Evolutionary conservation across 2,329 filamentous ascomycete genomes (phyloP).

Genomic region (Penicillium brasilianum): DNA sequence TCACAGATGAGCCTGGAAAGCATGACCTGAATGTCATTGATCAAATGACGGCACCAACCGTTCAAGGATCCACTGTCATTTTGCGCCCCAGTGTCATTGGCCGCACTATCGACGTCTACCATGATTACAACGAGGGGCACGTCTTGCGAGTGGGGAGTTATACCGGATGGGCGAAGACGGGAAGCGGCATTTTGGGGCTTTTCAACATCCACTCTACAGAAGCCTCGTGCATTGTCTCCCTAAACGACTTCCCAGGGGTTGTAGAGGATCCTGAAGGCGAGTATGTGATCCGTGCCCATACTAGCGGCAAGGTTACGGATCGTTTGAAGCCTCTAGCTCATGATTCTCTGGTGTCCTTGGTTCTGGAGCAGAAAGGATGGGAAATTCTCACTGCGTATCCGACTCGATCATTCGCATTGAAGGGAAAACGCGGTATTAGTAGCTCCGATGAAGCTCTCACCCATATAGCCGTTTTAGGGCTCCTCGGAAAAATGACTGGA

Average conservation of each 20-base stretch:
- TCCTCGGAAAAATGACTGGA: conserved; percentile 89
- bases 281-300: conserved; percentile 78
- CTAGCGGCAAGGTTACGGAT: conserved; percentile 63
- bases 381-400: conserved; percentile 82
- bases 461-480: conserved; percentile 71
- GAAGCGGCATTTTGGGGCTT: conserved; percentile 77
- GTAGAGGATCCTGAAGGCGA: conserved; percentile 51
- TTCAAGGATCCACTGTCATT: conserved; percentile 75
- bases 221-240: conserved; percentile 70
- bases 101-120: conserved; percentile 74
- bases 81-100: conserved; percentile 78
- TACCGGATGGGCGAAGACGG: conserved; percentile 69
- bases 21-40: conserved; percentile 76
- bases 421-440: conserved; percentile 35
- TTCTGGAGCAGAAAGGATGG: conserved; percentile 70
- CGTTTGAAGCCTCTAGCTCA: conserved; percentile 41
- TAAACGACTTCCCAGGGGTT: conserved; percentile 76
- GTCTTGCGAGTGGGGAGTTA: conserved; percentile 81
- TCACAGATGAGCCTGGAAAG: conserved; percentile 85
- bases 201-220: conserved; percentile 76
- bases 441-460: conserved; percentile 46
- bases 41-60: conserved; percentile 79
- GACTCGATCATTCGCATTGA: conserved; percentile 59
- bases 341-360: conserved; percentile 62
- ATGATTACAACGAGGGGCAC: conserved; percentile 72